Base-by-base conservation (phyloP, 805 yeast species). In the Kodamaea neixiangensis region DNA sequence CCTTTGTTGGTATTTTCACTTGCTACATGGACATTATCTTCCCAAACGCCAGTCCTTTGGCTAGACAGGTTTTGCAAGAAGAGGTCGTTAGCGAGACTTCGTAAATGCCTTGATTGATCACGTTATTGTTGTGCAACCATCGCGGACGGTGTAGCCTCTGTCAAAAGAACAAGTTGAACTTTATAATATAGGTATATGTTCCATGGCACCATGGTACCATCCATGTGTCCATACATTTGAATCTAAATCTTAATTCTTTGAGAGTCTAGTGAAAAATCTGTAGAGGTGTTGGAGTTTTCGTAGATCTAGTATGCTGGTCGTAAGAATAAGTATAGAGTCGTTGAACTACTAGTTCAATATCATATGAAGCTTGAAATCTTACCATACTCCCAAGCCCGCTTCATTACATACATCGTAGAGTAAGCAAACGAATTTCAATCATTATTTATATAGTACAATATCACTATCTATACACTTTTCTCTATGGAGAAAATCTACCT, bases 21-120 rank as follows among this genome's bases (percentile, higher is more conserved):
- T 82, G 85, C 58, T 83, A 83, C 68, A 65, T 80, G 67, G 84
- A 81, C 51, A 56, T 81, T 44, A 53, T 77, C 20, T 71, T 78
- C 58, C 86, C 86, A 3, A 55, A 63, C 41, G 59, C 73, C 46
- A 63, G 66, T 49, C 72, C 78, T 15, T 34, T 34, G 34, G 48
- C 48, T 11, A 35, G 35, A 45, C 35, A 14, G 21, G 58, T 60
- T 35, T 54, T 64, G 37, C 65, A 61, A 49, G 61, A 54, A 46
- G 56, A 62, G 5, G 64, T 61, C 19, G 54, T 61, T 2, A 51
- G 65, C 39, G 58, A 63, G 19, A 47, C 60, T 19, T 52, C 58
- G 9, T 34, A 34, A 34, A 4, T 39, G 3, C 11, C 31, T 7
- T 25, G 5, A 7, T 25, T 3, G 9, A 22, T 22, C 29, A 22